These are phyloP conservation scores for Epithele typhae DNA, from an alignment of 768 basidiomycete genomes.

Conservation along the genomic window DNA sequence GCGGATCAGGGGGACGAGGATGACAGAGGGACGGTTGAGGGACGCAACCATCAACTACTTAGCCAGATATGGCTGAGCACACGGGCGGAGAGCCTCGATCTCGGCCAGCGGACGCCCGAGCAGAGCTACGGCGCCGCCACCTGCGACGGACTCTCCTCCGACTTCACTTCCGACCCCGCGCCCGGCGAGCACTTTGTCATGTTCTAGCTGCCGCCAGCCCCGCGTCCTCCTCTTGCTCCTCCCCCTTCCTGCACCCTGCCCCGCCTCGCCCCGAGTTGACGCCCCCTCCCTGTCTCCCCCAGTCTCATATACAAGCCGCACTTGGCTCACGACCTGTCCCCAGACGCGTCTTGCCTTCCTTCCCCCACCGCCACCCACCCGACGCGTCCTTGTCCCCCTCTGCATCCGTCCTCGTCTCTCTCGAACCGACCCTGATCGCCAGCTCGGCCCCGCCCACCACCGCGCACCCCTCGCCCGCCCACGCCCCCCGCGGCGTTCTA, in stretches of 20 bases:
- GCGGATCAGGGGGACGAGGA: no score
- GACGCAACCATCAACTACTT: no score
- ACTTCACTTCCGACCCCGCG: no score
- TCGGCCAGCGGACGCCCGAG: no score
- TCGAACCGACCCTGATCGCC: neutral
- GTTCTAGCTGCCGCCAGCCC: conserved; percentile 4
- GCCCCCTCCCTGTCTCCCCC: conserved; percentile 4
- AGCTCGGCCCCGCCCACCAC: conserved; percentile 6
- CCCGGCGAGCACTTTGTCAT: conserved; percentile 3
- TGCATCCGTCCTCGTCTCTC: neutral
- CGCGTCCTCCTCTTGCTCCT: no score
- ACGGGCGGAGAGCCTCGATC: no score
- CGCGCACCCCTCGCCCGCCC: neutral
- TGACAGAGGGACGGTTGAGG: no score
- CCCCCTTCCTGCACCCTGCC: conserved; percentile 1
- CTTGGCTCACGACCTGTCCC: neutral
- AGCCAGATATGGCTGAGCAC: no score
- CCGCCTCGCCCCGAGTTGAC: conserved; percentile 4
- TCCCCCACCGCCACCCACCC: neutral
- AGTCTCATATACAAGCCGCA: neutral
- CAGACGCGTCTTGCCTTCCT: neutral
- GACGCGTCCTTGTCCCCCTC: neutral
- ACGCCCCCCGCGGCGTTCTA: no score
- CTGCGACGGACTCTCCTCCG: no score
- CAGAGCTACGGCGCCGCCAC: no score